phyloP scores from a whole-genome alignment of 2,329 filamentous ascomycete species.

The Colletotrichum siamense region DNA sequence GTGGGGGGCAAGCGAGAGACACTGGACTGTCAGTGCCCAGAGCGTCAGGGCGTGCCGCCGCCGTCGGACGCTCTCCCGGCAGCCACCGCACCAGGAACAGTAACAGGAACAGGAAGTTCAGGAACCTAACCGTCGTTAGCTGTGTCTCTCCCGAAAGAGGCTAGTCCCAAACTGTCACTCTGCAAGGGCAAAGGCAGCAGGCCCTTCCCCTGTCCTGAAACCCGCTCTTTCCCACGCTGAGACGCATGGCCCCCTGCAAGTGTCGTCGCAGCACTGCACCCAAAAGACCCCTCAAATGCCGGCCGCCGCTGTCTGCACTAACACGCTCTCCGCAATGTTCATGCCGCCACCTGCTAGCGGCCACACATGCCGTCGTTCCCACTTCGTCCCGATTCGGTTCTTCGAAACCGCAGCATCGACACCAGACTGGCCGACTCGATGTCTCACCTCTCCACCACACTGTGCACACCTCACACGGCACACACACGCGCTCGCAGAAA shows the following conservation, averaged over 20 bases:
- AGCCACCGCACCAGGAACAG: not conserved
- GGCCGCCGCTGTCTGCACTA: not conserved
- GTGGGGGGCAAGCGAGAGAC: not conserved
- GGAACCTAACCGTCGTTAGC: not conserved
- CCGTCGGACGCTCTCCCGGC: not conserved
- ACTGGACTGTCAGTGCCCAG: not conserved
- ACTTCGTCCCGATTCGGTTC: not conserved
- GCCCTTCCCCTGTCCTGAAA: conserved; percentile 21
- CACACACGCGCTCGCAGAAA: not conserved
- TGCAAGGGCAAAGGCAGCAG: not conserved
- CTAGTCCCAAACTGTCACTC: not conserved
- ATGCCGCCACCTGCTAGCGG: not conserved
- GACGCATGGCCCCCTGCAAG: conserved; percentile 20
- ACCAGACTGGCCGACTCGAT: not conserved
- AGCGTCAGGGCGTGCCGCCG: not conserved
- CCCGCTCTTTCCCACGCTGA: conserved; percentile 23
- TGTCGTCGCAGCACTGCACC: conserved; percentile 12
- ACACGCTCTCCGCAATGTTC: not conserved
- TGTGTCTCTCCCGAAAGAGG: not conserved
- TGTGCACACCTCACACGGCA: not conserved
- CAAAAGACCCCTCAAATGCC: not conserved
- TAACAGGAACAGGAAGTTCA: not conserved
- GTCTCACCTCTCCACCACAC: not conserved
- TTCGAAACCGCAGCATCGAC: conserved; percentile 13
- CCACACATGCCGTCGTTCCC: not conserved